Evolutionary conservation across 1,284 basidiomycete species (phyloP), one percentile per base, ranked within the genome.

Genomic region (Papiliotrema nemorosa): DNA sequence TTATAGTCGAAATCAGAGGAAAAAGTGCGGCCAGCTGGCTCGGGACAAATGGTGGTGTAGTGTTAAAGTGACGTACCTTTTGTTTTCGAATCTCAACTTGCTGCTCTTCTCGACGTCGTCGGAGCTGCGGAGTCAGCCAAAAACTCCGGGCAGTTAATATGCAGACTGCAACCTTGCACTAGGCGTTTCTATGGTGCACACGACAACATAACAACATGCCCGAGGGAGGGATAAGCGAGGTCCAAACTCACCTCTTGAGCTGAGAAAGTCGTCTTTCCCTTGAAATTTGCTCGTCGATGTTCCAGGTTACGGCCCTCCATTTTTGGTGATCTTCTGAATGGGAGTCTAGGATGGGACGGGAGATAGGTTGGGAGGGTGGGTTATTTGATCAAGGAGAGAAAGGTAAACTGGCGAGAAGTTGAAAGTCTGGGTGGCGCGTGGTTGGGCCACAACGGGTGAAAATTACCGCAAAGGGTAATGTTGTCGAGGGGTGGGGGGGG

Each of bases 81-180:
- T 92, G 89, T 70, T 89, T 83, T 70, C 92, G 83, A 79, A 97
- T 96, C 80, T 97, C 93, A 53, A 97, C 92, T 70, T 96, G 91
- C 73, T 93, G 89, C 73, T 97, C 92, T 75, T 97, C 92, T 57
- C 92, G 84, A 73, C 92, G 85, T 76, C 91, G 86, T 70, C 93
- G 84, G 64, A 96, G 86, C 76, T 75, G 53, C 36, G 29, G 5
- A 13, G 31, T 46, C 20, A 18, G 29, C 36, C 13, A 34, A 56
- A 20, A 53, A 47, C 48, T 16, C 16, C 31, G 31, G 31, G 31
- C 10, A 10, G 31, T 33, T 9, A 9, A 16, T 10, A 33, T 10
- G 31, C 31, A 33, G 31, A 33, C 10, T 33, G 31, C 9, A 33
- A 9, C 9, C 10, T 33, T n/a, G n/a, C 10, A 38, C 14, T 7